A percentile compares a stretch with the other conserved stretches of the same genome.
Evolutionary conservation across 192 early-diverging fungal genomes (phyloP).

Genomic region (Linnemannia zychae): DNA sequence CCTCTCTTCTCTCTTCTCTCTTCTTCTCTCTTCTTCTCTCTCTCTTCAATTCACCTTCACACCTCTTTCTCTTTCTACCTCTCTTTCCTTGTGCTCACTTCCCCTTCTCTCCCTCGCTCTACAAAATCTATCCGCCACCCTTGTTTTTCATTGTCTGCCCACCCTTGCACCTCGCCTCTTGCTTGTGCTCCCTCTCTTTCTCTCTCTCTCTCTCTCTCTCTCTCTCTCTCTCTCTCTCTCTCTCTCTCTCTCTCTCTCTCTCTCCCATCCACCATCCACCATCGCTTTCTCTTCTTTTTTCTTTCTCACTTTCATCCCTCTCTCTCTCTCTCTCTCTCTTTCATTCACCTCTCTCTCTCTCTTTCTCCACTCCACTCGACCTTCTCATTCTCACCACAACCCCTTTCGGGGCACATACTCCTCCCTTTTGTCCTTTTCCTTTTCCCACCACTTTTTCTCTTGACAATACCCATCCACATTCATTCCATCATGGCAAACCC

Average conservation of each 20-base stretch:
- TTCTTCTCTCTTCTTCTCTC: not conserved
- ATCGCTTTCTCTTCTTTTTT: not conserved
- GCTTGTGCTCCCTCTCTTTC: not conserved
- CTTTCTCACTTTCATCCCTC: too few species aligned
- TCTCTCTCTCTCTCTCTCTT: not conserved
- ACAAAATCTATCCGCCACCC: not conserved
- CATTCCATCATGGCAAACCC: conserved; percentile 24
- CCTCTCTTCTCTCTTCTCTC: not conserved
- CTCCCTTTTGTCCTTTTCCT: not conserved
- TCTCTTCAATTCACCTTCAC: not conserved
- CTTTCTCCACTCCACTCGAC: not conserved
- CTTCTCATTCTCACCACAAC: not conserved
- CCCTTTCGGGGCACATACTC: not conserved
- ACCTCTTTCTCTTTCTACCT: not conserved
- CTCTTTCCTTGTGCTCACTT: not conserved
- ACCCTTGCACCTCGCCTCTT: not conserved
- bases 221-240: not conserved
- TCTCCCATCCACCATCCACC: not conserved
- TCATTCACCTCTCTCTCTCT: not conserved
- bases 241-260: too few species aligned
- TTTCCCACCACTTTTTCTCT: not conserved
- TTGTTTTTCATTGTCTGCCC: not conserved
- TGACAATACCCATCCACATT: not conserved
- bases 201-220: not conserved
- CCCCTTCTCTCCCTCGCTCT: not conserved